These are phyloP conservation scores for Clonostachys rhizophaga DNA, from an alignment of 2,329 filamentous ascomycete genomes.

Conservation along the genomic window DNA sequence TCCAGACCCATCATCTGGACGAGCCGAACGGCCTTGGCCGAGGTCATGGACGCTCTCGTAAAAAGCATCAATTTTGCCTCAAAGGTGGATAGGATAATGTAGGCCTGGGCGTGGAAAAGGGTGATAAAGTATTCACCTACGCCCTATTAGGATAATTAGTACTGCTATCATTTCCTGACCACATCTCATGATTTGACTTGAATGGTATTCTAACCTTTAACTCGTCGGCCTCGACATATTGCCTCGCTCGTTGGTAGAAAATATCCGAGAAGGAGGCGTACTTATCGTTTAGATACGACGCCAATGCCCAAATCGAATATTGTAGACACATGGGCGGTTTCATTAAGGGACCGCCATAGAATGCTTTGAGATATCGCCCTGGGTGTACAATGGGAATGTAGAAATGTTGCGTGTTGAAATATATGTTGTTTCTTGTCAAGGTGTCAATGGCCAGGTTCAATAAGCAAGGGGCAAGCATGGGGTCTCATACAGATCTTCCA, in stretches of 20 bases:
- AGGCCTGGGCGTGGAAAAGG: constrained; percentile 75
- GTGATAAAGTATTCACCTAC: constrained; percentile 77
- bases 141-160: constrained; percentile 35
- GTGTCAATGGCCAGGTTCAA: neutral
- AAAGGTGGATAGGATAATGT: constrained; percentile 68
- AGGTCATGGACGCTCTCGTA: constrained; percentile 79
- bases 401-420: constrained; percentile 70
- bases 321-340: constrained; percentile 78
- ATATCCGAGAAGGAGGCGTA: constrained; percentile 69
- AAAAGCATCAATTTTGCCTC: constrained; percentile 86
- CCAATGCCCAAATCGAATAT: constrained; percentile 85
- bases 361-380: constrained; percentile 67
- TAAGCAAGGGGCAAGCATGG: neutral
- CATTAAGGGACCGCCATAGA: constrained; percentile 67
- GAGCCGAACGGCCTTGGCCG: constrained; percentile 65
- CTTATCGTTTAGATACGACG: constrained; percentile 66
- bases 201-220: constrained; percentile 54
- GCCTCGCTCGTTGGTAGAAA: constrained; percentile 77
- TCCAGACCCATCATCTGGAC: constrained; percentile 83
- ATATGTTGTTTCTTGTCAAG: constrained; percentile 58
- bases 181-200: neutral
- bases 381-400: constrained; percentile 75
- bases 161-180: neutral
- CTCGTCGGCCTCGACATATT: constrained; percentile 80
- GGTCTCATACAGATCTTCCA: constrained; percentile 72